These are phyloP conservation scores for Gypsophila paniculata DNA, from an alignment of 179 eudicot species.

Conservation along the genomic window DNA sequence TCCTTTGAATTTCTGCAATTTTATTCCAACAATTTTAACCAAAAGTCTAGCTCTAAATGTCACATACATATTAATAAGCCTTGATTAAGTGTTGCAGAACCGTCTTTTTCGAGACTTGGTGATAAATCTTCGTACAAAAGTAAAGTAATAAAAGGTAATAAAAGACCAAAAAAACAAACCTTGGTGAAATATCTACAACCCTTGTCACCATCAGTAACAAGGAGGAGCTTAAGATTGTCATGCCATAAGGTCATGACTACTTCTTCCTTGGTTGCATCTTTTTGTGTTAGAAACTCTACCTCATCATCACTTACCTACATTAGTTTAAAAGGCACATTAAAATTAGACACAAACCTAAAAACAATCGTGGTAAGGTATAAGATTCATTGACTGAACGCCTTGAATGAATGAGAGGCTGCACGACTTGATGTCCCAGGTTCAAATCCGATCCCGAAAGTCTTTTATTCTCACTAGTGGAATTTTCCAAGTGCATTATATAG, in stretches of 20 bases:
- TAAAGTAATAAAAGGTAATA: no score
- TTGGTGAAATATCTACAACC: slow-evolving; percentile 50
- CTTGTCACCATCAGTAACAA: slow-evolving; percentile 48
- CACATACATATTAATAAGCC: no score
- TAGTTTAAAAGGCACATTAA: neutral
- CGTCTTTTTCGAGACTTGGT: no score
- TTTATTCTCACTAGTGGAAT: no score
- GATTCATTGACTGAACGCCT: no score
- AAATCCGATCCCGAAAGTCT: no score
- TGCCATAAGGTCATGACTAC: slow-evolving; percentile 38
- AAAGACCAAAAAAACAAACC: slow-evolving; percentile 9
- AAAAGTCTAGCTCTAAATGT: neutral
- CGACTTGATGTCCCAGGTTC: no score
- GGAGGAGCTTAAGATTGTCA: slow-evolving; percentile 36
- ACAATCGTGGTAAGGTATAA: no score
- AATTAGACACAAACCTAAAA: neutral
- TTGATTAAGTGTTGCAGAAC: no score
- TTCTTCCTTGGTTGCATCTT: slow-evolving; percentile 35
- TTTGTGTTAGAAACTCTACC: slow-evolving; percentile 40
- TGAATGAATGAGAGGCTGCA: no score
- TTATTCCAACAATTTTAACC: neutral
- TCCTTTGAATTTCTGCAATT: slow-evolving; percentile 36
- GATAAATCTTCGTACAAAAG: no score
- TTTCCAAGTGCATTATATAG: no score
- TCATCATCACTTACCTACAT: slow-evolving; percentile 50